Conservation (phyloP, 1,139 yeast genomes). For the Pichia cactophila region DNA sequence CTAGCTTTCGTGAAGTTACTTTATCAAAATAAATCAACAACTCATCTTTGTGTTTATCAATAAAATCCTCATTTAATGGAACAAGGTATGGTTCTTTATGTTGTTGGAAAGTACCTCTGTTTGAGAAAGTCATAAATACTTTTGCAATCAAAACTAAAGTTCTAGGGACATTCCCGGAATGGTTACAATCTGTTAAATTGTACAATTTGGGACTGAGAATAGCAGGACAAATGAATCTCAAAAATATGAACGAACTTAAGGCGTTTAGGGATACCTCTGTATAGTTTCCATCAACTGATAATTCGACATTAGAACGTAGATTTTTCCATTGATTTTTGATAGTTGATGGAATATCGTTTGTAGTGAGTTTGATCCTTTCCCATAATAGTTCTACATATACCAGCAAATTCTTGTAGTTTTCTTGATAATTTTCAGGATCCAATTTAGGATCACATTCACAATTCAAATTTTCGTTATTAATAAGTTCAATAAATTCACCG, state of each 20-base stretch:
- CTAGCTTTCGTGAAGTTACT: slow-evolving; percentile 63
- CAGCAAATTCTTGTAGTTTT: slow-evolving; percentile 47
- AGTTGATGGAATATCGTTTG: slow-evolving; percentile 69
- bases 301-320: slow-evolving; percentile 53
- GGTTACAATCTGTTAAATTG: slow-evolving; percentile 62
- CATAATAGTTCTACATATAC: slow-evolving; percentile 60
- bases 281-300: slow-evolving; percentile 51
- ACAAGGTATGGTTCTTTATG: slow-evolving; percentile 80
- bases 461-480: slow-evolving; percentile 40
- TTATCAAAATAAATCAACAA: slow-evolving; percentile 62
- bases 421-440: slow-evolving; percentile 30
- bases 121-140: slow-evolving; percentile 70
- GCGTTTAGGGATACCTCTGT: slow-evolving; percentile 55
- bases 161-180: slow-evolving; percentile 63
- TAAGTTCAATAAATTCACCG: slow-evolving; percentile 55
- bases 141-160: slow-evolving; percentile 82
- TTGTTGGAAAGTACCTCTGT: slow-evolving; percentile 59
- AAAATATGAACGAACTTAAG: slow-evolving; percentile 73
- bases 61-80: slow-evolving; percentile 54
- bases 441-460: slow-evolving; percentile 72
- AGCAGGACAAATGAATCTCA: slow-evolving; percentile 88
- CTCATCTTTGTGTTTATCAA: slow-evolving; percentile 50
- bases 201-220: slow-evolving; percentile 81
- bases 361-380: slow-evolving; percentile 59
- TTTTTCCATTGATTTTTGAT: slow-evolving; percentile 55